Evolutionary conservation across 2,329 filamentous ascomycete genomes (phyloP), one percentile per base, ranked within the genome.

Genomic region (Cladosporium sp.): DNA sequence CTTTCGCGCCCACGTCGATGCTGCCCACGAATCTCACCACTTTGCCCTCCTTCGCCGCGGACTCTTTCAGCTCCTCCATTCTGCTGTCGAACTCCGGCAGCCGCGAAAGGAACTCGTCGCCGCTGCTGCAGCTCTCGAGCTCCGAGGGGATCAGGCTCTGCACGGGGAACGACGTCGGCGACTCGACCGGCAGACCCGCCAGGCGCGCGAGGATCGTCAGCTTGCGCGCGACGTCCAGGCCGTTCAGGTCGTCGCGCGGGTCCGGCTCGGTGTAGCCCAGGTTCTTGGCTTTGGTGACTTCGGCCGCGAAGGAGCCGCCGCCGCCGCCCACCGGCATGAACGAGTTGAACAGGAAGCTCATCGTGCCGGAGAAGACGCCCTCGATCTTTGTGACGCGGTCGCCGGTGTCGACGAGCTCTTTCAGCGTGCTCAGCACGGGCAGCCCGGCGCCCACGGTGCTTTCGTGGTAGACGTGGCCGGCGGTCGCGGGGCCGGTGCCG

Each of bases 281-380:
- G 55, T 90, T 83, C 76, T 96, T 95, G 52, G 93, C 93, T 72
- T 92, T 90, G 66, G 82, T 84, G 33, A 98, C 93, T 67, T 95
- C 91, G 45, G 86, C 86, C 41, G 89, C 93, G 86, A 95, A 98
- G 65, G 85, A 84, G 49, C 88, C 89, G 33, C 87, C 87, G 18
- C 78, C 75, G 4, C 86, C 86, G 46, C 83, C 81, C 2, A 85
- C 84, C 0, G 93, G 93, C 45, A 91, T 89, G 70, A 97, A 98
- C 18, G 84, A 91, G 78, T 97, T 97, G 83, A 98, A 97, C 38
- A 98, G 79, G 78, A 96, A 98, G 37, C 88, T 95, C 83, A 98
- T 92, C 52, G 93, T 98, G 58, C 93, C 93, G 56, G 89, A 95
- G 74, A 98, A 97, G 48, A 98, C 91, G 60, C 93, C 93, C 74